These are phyloP conservation scores for Homolaphlyctis polyrhiza DNA, from an alignment of 371 early-diverging fungal genomes.

Conservation along the genomic window DNA sequence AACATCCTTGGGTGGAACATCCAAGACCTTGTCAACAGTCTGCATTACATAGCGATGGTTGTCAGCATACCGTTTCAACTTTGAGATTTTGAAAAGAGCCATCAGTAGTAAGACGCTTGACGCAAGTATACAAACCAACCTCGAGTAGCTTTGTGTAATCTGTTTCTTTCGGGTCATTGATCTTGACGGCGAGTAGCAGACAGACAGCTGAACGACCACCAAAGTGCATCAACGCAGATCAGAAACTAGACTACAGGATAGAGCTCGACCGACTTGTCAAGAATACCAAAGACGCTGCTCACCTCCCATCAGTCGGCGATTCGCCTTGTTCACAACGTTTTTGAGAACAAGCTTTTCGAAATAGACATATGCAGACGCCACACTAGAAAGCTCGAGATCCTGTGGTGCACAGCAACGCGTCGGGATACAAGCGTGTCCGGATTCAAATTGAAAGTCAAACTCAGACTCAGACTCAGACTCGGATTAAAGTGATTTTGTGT, in stretches of 20 bases:
- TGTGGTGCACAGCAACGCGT: too few species aligned
- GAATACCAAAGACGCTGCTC: constrained; percentile 14
- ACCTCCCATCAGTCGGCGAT: constrained; percentile 77
- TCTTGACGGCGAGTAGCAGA: constrained; percentile 72
- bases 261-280: too few species aligned
- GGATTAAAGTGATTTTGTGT: neutral
- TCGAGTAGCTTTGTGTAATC: constrained; percentile 35
- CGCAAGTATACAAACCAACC: constrained; percentile 6
- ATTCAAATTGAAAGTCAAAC: too few species aligned
- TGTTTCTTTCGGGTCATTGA: constrained; percentile 78
- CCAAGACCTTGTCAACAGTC: constrained; percentile 60
- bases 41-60: constrained; percentile 9
- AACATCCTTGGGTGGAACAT: constrained; percentile 72
- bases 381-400: constrained; percentile 84
- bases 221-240: constrained; percentile 1
- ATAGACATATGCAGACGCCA: constrained; percentile 84
- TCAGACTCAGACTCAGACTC: too few species aligned
- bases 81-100: too few species aligned
- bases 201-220: constrained; percentile 52
- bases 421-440: too few species aligned
- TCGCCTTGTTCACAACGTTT: constrained; percentile 68
- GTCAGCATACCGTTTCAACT: neutral
- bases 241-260: neutral
- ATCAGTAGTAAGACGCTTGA: too few species aligned
- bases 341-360: constrained; percentile 85